Conservation (phyloP, 2,329 filamentous ascomycete species). For the Scedosporium aurantiacum region DNA sequence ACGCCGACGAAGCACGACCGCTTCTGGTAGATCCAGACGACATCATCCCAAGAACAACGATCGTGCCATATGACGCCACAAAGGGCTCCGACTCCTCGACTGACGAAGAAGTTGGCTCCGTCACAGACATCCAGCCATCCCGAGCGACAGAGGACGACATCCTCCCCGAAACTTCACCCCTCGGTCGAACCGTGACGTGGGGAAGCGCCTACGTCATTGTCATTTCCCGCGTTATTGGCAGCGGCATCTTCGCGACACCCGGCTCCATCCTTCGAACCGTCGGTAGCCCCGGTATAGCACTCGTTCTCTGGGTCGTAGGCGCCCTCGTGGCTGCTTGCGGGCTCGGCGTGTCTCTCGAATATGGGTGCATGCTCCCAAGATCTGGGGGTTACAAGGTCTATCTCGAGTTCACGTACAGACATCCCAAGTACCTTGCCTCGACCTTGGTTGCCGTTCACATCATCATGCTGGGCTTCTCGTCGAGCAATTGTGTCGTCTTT, state of each 20-base stretch:
- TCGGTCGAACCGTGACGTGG: slow-evolving; percentile 51
- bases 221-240: slow-evolving; percentile 58
- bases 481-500: slow-evolving; percentile 60
- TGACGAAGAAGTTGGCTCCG: not conserved
- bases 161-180: slow-evolving; percentile 44
- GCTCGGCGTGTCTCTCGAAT: slow-evolving; percentile 53
- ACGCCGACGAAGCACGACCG: not conserved
- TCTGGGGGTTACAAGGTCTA: slow-evolving; percentile 62
- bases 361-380: slow-evolving; percentile 58
- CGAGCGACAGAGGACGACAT: slow-evolving; percentile 42
- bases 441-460: slow-evolving; percentile 53
- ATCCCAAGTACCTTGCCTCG: slow-evolving; percentile 52
- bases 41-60: not conserved
- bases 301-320: slow-evolving; percentile 53
- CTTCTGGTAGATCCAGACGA: not conserved
- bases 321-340: slow-evolving; percentile 50
- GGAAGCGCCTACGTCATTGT: slow-evolving; percentile 55
- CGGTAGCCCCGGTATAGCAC: slow-evolving; percentile 53
- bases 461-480: slow-evolving; percentile 54
- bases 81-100: not conserved
- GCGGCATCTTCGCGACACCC: slow-evolving; percentile 62
- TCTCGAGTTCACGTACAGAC: slow-evolving; percentile 56
- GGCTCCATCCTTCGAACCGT: slow-evolving; percentile 55
- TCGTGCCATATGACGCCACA: not conserved
- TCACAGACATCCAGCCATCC: not conserved